Percentiles rank a stretch among this genome's conserved stretches.
These are phyloP conservation scores for Cladosporium sp. DNA, from an alignment of 2,329 filamentous ascomycete species.

Conservation along the genomic window DNA sequence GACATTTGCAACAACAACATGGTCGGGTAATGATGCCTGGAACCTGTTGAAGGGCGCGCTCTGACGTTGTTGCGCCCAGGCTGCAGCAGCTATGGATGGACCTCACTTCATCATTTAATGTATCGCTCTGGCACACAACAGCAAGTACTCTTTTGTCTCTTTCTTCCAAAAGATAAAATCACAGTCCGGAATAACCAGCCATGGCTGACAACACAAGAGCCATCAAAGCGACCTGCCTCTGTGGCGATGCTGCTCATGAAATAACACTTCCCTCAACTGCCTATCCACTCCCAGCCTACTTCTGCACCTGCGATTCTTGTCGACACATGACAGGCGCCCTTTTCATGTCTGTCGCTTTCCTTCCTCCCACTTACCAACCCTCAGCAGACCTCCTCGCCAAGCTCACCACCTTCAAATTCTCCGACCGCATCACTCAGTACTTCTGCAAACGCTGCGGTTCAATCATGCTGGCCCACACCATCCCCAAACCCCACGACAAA, in stretches of 20 bases:
- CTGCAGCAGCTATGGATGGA: background rate
- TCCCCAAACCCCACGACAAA: background rate
- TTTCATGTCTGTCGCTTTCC: slow-evolving; percentile 38
- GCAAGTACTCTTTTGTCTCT: background rate
- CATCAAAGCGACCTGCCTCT: slow-evolving; percentile 34
- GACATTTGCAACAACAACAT: too few relatives aligned
- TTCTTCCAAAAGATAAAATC: background rate
- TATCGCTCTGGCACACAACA: background rate
- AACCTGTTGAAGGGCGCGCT: background rate
- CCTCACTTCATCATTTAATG: background rate
- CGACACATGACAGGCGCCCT: slow-evolving; percentile 47
- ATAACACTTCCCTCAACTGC: slow-evolving; percentile 32
- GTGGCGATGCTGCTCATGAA: slow-evolving; percentile 31
- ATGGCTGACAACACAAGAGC: slow-evolving; percentile 18
- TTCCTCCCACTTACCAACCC: slow-evolving; percentile 35
- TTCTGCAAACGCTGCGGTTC: slow-evolving; percentile 51
- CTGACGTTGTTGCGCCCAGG: background rate
- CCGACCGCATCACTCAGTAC: slow-evolving; percentile 40
- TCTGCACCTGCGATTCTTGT: slow-evolving; percentile 53
- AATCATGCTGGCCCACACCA: slow-evolving; percentile 29
- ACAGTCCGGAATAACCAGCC: background rate
- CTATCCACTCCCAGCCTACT: slow-evolving; percentile 36
- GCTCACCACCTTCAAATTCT: slow-evolving; percentile 43
- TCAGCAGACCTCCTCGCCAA: slow-evolving; percentile 25
- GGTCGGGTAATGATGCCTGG: background rate